Evolutionary conservation across 305 asterid genomes (phyloP), one percentile per base, ranked within the genome.

Genomic region (Fraxinus paxiana): DNA sequence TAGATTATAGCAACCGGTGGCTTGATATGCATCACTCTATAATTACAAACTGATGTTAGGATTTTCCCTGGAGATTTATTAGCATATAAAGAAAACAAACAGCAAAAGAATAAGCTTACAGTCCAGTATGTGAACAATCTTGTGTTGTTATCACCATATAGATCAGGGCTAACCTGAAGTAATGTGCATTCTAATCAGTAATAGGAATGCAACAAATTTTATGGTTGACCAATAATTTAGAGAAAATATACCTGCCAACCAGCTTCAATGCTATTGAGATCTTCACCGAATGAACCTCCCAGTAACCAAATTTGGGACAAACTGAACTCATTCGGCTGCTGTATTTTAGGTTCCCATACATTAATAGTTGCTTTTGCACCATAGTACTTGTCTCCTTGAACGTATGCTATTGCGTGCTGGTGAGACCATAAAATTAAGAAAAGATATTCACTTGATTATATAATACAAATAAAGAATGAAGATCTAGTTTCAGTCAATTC

Each of bases 1-100:
- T 41, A 93, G 90, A 75, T 93, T 93, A 90, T 93, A 93, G 90
- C 98, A 93, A 46, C 98, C 98, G 1, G 98, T 93, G 56, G 98
- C 98, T 87, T 92, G 98, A 89, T 93, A 93, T 56, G 97, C 98
- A 90, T 93, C 98, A 73, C 98, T 92, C 98, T 93, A 87, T 81
- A 83, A 81, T 70, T 43, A 73, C 30, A 54, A 1, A 79, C 6
- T 20, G 18, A 76, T 46, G 51, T 10, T 61, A 76, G 76, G 28
- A 81, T n/a, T 46, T 77, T 4, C 1, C 71, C 56, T 9, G 2
- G 48, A 48, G 35, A 34, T 61, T 24, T 35, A 54, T n/a, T 31
- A 28, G 63, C 24, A 22, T 48, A 69, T 51, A 77, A 75, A 73
- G 38, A 33, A 31, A 81, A 79, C 20, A 17, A 75, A 78, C 31